These are phyloP conservation scores for Tylopilus sp. DNA, from an alignment of 768 basidiomycete species.

Conservation along the genomic window DNA sequence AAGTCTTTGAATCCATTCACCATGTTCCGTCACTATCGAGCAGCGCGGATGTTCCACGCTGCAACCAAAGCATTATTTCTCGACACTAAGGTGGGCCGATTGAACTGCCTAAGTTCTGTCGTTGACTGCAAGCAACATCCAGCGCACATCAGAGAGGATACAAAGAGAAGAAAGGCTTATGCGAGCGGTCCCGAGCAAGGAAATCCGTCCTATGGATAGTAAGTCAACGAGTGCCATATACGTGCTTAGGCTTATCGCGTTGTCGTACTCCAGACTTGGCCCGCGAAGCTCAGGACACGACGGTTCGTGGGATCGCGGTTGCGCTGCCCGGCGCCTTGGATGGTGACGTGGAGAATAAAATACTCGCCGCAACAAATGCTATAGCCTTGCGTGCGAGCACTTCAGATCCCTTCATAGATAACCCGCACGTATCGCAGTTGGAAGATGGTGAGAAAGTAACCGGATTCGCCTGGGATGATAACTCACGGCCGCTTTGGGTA, in stretches of 20 bases:
- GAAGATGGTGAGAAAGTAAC: background rate
- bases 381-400: background rate
- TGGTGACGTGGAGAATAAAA: background rate
- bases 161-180: background rate
- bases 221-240: background rate
- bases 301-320: background rate
- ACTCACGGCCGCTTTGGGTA: background rate
- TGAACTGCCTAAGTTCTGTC: no score
- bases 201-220: background rate
- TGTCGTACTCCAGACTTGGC: background rate
- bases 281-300: background rate
- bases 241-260: background rate
- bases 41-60: background rate
- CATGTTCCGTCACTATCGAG: background rate
- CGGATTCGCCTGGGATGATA: no score
- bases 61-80: background rate
- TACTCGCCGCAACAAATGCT: background rate
- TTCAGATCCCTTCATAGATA: background rate
- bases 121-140: background rate
- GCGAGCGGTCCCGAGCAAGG: background rate
- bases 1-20: background rate
- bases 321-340: background rate
- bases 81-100: background rate
- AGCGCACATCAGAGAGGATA: slow-evolving; percentile 7
- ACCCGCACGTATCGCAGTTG: background rate